Conservation (phyloP, 2,329 filamentous ascomycete species). For the Zymoseptoria pseudotritici region DNA sequence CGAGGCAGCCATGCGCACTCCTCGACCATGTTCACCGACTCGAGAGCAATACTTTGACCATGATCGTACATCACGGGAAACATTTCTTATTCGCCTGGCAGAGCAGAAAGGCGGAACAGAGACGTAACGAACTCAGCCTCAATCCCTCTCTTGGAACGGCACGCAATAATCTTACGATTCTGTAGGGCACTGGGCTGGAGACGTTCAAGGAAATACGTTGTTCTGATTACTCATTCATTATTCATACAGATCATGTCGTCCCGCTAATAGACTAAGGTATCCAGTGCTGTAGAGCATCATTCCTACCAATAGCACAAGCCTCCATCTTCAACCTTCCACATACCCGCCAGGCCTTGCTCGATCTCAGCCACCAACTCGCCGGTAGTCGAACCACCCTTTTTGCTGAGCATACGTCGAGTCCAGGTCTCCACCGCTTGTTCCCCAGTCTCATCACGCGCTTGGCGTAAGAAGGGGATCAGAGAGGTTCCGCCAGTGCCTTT, state of each 20-base stretch:
- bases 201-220: neutral
- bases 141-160: neutral
- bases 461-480: constrained; percentile 90
- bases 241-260: neutral
- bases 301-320: constrained; percentile 38
- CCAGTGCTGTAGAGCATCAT: constrained; percentile 10
- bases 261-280: neutral
- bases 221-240: neutral
- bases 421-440: constrained; percentile 74
- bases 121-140: neutral
- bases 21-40: neutral
- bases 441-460: constrained; percentile 90
- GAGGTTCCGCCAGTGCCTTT: constrained; percentile 90
- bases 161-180: neutral
- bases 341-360: constrained; percentile 65
- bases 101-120: neutral
- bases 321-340: constrained; percentile 81
- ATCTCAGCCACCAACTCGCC: neutral
- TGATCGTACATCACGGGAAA: neutral
- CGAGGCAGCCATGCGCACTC: neutral
- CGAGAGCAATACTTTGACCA: neutral
- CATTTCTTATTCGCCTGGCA: no score
- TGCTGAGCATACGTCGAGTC: constrained; percentile 52
- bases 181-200: neutral
- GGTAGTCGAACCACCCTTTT: constrained; percentile 28